Base-by-base conservation (phyloP, 257 asterid species). In the Solanum appendiculatum region DNA sequence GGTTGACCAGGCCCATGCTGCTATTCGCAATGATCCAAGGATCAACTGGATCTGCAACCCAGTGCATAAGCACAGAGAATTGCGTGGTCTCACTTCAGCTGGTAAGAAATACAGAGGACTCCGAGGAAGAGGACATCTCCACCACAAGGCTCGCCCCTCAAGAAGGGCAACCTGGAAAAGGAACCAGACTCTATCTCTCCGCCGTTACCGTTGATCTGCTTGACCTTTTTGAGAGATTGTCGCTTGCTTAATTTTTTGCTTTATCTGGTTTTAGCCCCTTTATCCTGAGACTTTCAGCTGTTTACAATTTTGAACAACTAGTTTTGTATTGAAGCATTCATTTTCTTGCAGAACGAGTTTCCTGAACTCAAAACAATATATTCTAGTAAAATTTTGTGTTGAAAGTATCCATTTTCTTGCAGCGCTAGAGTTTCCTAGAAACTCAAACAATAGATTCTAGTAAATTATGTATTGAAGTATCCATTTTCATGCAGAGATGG, bases 41-140 rank as follows among this genome's bases (percentile, higher is more conserved):
- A 80, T 80, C 85, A 80, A 80, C 66, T 80, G 85, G 85, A 80
- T 80, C 42, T 80, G 85, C 68, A 80, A 48, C 68, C 85, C 85
- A 29, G 85, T 80, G 68, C 85, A 80, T 10, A 80, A 80, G 85
- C 85, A 80, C 27, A 80, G 85, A 48, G 85, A 80, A 46, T 51
- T 80, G 21, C 66, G 85, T 48, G 85, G 85, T 80, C 85, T 80
- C 29, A 80, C 85, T 31, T 80, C 85, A 18, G 85, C 85, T 9
- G 85, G 85, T 29, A 80, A 80, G 85, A 80, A 80, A 18, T 80
- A 80, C 85, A 80, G 85, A 25, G 85, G 85, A 27, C 85, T 48
- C 85, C 68, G 85, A 27, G 85, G 85, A 48, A 80, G 25, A n/a
- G 85, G 85, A 48, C 85, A 80, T 80, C 29, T 80, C 16, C 64